Evolutionary conservation across 2,329 filamentous ascomycete genomes (phyloP).

Genomic region (Pseudonectria foliicola): DNA sequence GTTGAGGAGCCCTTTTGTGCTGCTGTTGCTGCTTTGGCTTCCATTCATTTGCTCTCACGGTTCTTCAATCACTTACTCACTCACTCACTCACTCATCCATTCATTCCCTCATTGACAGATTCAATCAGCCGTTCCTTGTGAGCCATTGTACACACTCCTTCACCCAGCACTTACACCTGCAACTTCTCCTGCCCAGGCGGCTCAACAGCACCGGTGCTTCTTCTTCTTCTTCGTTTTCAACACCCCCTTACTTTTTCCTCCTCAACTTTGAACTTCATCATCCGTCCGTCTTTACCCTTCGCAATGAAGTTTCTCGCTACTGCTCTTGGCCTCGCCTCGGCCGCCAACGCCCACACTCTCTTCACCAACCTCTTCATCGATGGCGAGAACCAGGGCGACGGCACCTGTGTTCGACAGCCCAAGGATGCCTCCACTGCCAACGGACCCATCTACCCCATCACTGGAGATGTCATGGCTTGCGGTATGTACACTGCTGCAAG

Average conservation of each 20-base stretch:
- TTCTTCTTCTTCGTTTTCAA: slow-evolving; percentile 2
- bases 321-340: slow-evolving; percentile 29
- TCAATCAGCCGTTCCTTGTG: not conserved
- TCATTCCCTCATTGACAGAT: slow-evolving; percentile 10
- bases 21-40: slow-evolving; percentile 6
- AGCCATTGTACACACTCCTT: slow-evolving; percentile 2
- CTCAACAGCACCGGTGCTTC: slow-evolving; percentile 19
- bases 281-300: slow-evolving; percentile 5
- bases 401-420: slow-evolving; percentile 64
- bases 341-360: slow-evolving; percentile 49
- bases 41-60: slow-evolving; percentile 5
- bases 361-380: slow-evolving; percentile 59
- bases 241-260: not conserved
- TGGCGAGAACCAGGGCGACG: slow-evolving; percentile 59
- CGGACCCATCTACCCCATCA: slow-evolving; percentile 49
- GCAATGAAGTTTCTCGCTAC: slow-evolving; percentile 31
- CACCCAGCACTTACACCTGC: slow-evolving; percentile 1
- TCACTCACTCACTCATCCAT: slow-evolving; percentile 12
- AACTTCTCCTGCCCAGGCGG: slow-evolving; percentile 13
- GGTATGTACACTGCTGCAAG: slow-evolving; percentile 39
- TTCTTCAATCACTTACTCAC: slow-evolving; percentile 9
- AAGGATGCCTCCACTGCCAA: slow-evolving; percentile 44
- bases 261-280: not conserved
- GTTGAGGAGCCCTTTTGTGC: slow-evolving; percentile 10
- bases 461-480: slow-evolving; percentile 61